These are phyloP conservation scores for Elaeagnus macrophylla DNA, from an alignment of 306 rosid species.

Conservation along the genomic window DNA sequence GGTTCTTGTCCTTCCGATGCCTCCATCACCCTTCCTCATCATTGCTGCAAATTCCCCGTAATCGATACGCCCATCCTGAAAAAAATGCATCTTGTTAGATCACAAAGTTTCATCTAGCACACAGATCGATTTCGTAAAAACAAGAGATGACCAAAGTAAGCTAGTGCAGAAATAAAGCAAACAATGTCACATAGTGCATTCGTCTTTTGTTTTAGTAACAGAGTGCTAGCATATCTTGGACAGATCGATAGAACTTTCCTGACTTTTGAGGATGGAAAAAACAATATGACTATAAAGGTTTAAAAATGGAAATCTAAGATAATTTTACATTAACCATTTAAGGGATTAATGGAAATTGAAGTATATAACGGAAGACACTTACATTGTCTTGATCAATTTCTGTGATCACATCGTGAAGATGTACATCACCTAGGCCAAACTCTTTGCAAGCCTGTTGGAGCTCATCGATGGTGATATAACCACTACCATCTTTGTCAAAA, in stretches of 20 bases:
- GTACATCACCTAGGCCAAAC: conserved; percentile 71
- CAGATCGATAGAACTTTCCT: too few species aligned
- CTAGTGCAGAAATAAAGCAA: too few species aligned
- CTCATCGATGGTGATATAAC: conserved; percentile 81
- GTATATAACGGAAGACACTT: conserved; percentile 17
- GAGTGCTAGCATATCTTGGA: too few species aligned
- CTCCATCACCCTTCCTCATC: conserved; percentile 71
- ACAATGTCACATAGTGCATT: too few species aligned
- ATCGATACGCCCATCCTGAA: conserved; percentile 86
- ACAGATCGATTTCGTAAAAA: too few species aligned
- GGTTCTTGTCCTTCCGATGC: conserved; percentile 52
- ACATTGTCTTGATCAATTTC: conserved; percentile 80
- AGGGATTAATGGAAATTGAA: not conserved
- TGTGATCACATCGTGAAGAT: conserved; percentile 53
- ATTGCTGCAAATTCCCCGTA: conserved; percentile 76
- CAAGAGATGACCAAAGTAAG: too few species aligned
- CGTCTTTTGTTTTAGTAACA: too few species aligned
- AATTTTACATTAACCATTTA: too few species aligned
- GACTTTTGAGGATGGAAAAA: too few species aligned
- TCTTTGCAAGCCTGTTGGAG: conserved; percentile 75
- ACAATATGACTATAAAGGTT: too few species aligned
- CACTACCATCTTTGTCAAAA: conserved; percentile 83
- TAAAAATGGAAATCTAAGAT: too few species aligned
- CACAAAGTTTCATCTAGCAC: not conserved
- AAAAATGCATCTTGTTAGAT: not conserved